These are phyloP conservation scores for Cryptococcus amylolentus DNA, from an alignment of 1,284 basidiomycete species.

Conservation along the genomic window DNA sequence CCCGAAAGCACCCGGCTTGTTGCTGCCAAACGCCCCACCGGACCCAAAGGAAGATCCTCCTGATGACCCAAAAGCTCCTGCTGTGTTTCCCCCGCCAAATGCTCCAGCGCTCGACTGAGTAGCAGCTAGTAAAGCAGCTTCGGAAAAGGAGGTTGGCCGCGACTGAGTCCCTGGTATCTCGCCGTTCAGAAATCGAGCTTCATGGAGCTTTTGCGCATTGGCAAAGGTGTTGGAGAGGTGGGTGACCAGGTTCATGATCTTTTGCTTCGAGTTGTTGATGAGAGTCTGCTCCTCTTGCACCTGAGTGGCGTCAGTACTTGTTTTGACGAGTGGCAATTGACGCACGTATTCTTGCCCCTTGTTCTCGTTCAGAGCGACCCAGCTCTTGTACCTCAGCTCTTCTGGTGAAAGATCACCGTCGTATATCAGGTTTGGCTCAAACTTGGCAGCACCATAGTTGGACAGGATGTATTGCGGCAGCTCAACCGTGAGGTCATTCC, in stretches of 20 bases:
- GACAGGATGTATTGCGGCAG: conserved; percentile 75
- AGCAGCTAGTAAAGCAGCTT: conserved; percentile 22
- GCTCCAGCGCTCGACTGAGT: conserved; percentile 1
- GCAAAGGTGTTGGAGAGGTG: conserved; percentile 21
- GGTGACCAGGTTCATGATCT: conserved; percentile 26
- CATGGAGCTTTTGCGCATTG: conserved; percentile 38
- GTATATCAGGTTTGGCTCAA: conserved; percentile 65
- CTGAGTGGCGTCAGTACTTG: conserved; percentile 13
- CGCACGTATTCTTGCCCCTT: conserved; percentile 68
- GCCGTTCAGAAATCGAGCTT: conserved; percentile 30
- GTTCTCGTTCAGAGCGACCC: conserved; percentile 58
- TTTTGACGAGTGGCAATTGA: conserved; percentile 13
- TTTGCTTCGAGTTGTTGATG: conserved; percentile 21
- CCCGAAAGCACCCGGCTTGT: conserved; percentile 14
- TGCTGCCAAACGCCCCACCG: conserved; percentile 6
- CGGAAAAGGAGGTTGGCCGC: conserved; percentile 33
- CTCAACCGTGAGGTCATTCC: conserved; percentile 35
- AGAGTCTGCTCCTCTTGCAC: conserved; percentile 34
- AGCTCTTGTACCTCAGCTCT: conserved; percentile 70
- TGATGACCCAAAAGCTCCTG: not conserved
- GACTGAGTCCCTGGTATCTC: conserved; percentile 10
- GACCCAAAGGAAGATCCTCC: conserved; percentile 9
- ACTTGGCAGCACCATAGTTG: conserved; percentile 68
- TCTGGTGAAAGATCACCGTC: conserved; percentile 74
- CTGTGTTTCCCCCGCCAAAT: not conserved